Percentiles rank a stretch among this genome's conserved stretches.
These are phyloP conservation scores for Priceomyces fermenticarens DNA, from an alignment of 805 yeast species.

Conservation along the genomic window DNA sequence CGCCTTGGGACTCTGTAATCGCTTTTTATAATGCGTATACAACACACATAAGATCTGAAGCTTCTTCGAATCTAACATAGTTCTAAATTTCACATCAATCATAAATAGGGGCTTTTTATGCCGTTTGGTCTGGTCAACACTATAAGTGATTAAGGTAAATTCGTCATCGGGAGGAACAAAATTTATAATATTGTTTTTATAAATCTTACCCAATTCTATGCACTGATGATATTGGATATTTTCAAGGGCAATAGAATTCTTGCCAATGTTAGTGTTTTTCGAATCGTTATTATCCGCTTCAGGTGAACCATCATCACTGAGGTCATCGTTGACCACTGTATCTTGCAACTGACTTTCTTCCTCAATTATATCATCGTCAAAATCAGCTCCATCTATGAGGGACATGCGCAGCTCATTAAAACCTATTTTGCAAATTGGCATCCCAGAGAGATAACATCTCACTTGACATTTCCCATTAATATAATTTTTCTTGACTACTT, in stretches of 20 bases:
- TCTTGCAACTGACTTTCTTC: conserved; percentile 9
- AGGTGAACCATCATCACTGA: conserved; percentile 1
- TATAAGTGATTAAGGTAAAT: conserved; percentile 35
- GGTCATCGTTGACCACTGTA: conserved; percentile 10
- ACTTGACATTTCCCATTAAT: conserved; percentile 33
- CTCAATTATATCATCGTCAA: conserved; percentile 7
- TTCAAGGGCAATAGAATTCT: conserved; percentile 26
- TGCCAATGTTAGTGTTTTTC: background rate
- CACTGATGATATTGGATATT: conserved; percentile 56
- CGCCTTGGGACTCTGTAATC: conserved; percentile 30
- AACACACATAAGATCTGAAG: conserved; percentile 35
- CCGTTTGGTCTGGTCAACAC: conserved; percentile 42
- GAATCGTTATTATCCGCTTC: background rate
- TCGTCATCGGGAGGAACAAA: conserved; percentile 82
- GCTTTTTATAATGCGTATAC: conserved; percentile 31
- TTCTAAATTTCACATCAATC: conserved; percentile 35
- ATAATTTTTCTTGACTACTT: conserved; percentile 27
- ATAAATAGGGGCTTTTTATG: conserved; percentile 41
- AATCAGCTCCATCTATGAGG: conserved; percentile 24
- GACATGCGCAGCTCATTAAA: conserved; percentile 39
- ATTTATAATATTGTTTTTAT: conserved; percentile 61
- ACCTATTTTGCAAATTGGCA: conserved; percentile 42
- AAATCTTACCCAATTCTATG: conserved; percentile 70
- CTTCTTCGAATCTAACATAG: conserved; percentile 16
- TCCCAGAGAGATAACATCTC: conserved; percentile 40